Conservation (phyloP, 108 stramenopile species). For the Pseudonitzschia multiseries region DNA sequence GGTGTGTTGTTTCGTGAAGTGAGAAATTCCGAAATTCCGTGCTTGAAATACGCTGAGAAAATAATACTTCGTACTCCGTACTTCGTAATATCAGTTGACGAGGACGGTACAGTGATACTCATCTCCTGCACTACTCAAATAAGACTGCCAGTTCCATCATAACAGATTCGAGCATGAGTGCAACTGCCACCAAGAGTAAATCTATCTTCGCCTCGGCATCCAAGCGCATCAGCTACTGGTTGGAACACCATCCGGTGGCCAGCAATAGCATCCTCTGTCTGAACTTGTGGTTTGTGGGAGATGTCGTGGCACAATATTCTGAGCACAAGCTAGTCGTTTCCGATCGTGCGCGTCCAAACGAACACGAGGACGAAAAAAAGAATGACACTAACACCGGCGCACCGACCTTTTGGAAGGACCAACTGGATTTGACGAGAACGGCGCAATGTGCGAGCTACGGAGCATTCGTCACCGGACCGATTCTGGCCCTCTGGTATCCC, state of each 20-base stretch:
- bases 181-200: neutral
- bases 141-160: too few species aligned
- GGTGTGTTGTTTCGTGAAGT: too few species aligned
- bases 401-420: slow-evolving; percentile 2
- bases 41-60: too few species aligned
- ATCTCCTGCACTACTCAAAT: too few species aligned
- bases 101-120: too few species aligned
- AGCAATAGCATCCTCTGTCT: slow-evolving; percentile 28
- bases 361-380: neutral
- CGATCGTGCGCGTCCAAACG: neutral
- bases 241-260: slow-evolving; percentile 25
- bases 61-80: too few species aligned
- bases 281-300: slow-evolving; percentile 23
- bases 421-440: slow-evolving; percentile 8
- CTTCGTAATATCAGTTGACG: too few species aligned
- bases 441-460: slow-evolving; percentile 29
- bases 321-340: slow-evolving; percentile 16
- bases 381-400: too few species aligned
- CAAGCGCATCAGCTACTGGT: slow-evolving; percentile 11
- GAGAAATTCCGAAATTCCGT: too few species aligned
- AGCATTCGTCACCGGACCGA: slow-evolving; percentile 21
- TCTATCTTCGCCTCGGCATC: neutral
- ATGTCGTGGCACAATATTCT: slow-evolving; percentile 27
- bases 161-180: too few species aligned
- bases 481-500: slow-evolving; percentile 30